Percentiles rank a stretch among this genome's conserved stretches.
These are phyloP conservation scores for Apophysomyces trapeziformis DNA, from an alignment of 371 early-diverging fungal species.

Conservation along the genomic window DNA sequence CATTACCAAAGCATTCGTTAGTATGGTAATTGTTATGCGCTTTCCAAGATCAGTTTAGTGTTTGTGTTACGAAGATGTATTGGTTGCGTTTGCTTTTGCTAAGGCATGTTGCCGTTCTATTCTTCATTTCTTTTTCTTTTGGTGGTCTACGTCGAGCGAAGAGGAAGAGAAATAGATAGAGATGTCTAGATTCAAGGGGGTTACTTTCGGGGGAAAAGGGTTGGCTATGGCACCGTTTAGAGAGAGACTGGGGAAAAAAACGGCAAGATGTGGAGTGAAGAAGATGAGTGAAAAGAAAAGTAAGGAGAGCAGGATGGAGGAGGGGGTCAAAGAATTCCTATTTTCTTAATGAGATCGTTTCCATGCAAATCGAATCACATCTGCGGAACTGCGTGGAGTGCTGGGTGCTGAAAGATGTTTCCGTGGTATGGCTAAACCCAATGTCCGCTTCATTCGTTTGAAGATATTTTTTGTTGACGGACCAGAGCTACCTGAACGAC, in stretches of 20 bases:
- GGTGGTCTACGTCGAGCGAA: no score
- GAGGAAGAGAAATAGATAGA: not conserved
- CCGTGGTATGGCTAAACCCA: slow-evolving; percentile 5
- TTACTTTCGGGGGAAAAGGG: not conserved
- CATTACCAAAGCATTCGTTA: no score
- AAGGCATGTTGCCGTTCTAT: not conserved
- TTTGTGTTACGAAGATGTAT: not conserved
- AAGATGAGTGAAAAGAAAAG: not conserved
- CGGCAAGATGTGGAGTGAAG: not conserved
- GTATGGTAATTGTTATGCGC: no score
- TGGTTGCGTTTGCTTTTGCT: no score
- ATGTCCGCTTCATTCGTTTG: slow-evolving; percentile 5
- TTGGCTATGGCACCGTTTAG: not conserved
- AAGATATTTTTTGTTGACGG: not conserved
- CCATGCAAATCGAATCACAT: slow-evolving; percentile 2
- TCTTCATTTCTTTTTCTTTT: not conserved
- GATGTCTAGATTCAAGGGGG: slow-evolving; percentile 7
- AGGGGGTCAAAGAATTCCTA: not conserved
- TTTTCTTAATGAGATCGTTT: not conserved
- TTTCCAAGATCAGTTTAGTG: not conserved
- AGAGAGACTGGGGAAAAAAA: not conserved
- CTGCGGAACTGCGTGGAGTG: not conserved
- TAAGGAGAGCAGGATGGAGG: not conserved
- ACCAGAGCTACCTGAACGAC: not conserved
- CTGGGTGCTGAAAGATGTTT: not conserved